A percentile compares a stretch with the other conserved stretches of the same genome.
Evolutionary conservation across 1,284 basidiomycete genomes (phyloP).

Genomic region (Mycena sp.): DNA sequence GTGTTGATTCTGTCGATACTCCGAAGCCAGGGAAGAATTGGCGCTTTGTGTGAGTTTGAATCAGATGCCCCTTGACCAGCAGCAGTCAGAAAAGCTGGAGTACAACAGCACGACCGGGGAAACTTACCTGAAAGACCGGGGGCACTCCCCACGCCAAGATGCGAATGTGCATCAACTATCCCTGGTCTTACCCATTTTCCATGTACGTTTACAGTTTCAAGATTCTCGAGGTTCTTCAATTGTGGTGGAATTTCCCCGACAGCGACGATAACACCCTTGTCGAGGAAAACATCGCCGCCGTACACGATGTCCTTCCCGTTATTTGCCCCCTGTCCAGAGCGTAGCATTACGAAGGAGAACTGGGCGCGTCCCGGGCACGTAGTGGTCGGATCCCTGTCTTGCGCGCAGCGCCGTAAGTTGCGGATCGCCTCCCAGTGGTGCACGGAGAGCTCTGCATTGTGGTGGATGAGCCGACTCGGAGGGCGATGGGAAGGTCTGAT

Average conservation of each 20-base stretch:
- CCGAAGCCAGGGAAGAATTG: conserved; percentile 54
- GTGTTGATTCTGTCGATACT: conserved; percentile 49
- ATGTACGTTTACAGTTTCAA: conserved; percentile 50
- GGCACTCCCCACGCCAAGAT: conserved; percentile 64
- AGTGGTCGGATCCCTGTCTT: conserved; percentile 66
- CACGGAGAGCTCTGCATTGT: no score
- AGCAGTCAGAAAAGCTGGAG: neutral
- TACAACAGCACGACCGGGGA: conserved; percentile 44
- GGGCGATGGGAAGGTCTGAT: no score
- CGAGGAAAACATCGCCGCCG: conserved; percentile 62
- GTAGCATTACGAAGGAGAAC: conserved; percentile 78
- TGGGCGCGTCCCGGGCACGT: conserved; percentile 63
- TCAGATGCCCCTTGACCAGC: conserved; percentile 41
- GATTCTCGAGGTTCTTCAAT: conserved; percentile 33
- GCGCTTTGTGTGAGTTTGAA: conserved; percentile 51
- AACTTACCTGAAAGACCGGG: conserved; percentile 54
- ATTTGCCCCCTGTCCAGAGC: conserved; percentile 81
- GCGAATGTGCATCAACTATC: conserved; percentile 76
- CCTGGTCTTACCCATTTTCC: conserved; percentile 63
- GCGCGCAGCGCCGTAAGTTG: no score
- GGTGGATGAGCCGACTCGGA: no score
- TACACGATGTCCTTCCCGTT: conserved; percentile 68
- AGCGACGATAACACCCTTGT: conserved; percentile 60
- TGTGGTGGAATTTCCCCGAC: conserved; percentile 51
- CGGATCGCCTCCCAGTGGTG: no score